A percentile compares a stretch with the other conserved stretches of the same genome.
phyloP scores from a whole-genome alignment of 805 yeast genomes.

The Helenozyma rhizophorensis region DNA sequence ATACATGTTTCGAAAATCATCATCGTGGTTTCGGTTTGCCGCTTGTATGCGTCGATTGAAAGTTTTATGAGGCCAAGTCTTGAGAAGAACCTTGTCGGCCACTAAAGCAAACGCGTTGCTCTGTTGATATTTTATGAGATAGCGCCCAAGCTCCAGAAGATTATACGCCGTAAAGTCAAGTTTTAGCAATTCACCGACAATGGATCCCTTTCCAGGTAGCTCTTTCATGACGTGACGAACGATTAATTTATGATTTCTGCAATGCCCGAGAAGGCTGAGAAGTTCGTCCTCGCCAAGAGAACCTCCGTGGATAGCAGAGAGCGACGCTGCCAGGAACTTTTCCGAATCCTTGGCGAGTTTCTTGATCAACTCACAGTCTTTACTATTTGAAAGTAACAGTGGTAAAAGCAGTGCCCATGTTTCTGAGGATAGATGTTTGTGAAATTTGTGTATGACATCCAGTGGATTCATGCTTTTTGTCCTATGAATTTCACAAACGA shows the following conservation, averaged over 20 bases:
- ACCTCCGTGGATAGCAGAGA: no score
- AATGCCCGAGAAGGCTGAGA: neutral
- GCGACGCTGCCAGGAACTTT: no score
- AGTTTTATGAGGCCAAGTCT: slow-evolving; percentile 8
- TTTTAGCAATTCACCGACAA: no score
- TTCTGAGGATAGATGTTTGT: slow-evolving; percentile 1
- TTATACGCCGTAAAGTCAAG: no score
- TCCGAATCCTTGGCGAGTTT: slow-evolving; percentile 1
- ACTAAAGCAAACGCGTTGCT: neutral
- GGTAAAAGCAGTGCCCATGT: neutral
- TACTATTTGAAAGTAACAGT: slow-evolving; percentile 1
- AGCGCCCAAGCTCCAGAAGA: no score
- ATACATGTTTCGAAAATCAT: slow-evolving; percentile 14
- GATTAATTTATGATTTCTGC: neutral
- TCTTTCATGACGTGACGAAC: neutral
- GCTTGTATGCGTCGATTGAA: slow-evolving; percentile 3
- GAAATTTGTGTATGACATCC: neutral
- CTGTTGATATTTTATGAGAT: slow-evolving; percentile 1
- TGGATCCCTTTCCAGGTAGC: neutral
- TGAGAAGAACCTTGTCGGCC: slow-evolving; percentile 1
- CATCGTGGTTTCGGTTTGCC: neutral
- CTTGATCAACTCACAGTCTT: slow-evolving; percentile 3
- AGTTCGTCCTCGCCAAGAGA: neutral
- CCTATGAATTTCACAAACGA: slow-evolving; percentile 3
- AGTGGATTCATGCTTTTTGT: neutral